Evolutionary conservation across 768 basidiomycete genomes (phyloP).

Genomic region (Lactarius pseudohatsudake): DNA sequence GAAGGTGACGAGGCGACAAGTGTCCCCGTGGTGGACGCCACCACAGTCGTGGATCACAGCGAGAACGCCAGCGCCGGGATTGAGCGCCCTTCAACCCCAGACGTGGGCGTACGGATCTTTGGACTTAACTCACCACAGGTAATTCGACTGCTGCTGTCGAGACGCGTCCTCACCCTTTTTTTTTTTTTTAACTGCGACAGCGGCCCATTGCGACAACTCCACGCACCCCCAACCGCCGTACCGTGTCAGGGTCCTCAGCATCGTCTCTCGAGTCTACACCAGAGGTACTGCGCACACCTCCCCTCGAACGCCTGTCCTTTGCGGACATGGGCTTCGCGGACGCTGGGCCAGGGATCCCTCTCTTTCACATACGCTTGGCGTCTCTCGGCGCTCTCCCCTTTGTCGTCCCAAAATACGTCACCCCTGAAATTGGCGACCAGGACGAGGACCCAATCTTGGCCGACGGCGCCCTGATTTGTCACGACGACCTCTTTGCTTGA

Average conservation of each 20-base stretch:
- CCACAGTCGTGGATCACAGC: slow-evolving; percentile 32
- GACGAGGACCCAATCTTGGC: slow-evolving; percentile 9
- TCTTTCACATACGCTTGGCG: slow-evolving; percentile 19
- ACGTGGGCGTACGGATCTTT: slow-evolving; percentile 36
- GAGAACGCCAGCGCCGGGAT: slow-evolving; percentile 37
- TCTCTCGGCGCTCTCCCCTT: slow-evolving; percentile 14
- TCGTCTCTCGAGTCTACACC: slow-evolving; percentile 29
- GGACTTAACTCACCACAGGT: slow-evolving; percentile 32
- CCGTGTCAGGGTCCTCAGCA: slow-evolving; percentile 24
- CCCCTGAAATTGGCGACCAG: slow-evolving; percentile 4
- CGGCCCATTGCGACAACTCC: slow-evolving; percentile 17
- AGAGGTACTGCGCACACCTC: slow-evolving; percentile 26
- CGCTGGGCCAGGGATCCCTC: slow-evolving; percentile 19
- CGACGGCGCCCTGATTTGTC: slow-evolving; percentile 18
- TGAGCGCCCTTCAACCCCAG: slow-evolving; percentile 46
- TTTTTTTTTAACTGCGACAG: too few relatives aligned
- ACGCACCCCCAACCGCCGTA: slow-evolving; percentile 36
- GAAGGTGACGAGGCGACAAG: slow-evolving; percentile 16
- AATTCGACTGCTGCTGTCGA: neutral
- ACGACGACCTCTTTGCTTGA: slow-evolving; percentile 31
- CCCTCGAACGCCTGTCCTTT: slow-evolving; percentile 27
- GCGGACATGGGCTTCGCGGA: slow-evolving; percentile 29
- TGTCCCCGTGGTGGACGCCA: neutral
- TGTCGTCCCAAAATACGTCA: slow-evolving; percentile 8
- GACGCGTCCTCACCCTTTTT: neutral